Conservation (phyloP, 768 basidiomycete species). For the Sporobolomyces phaffii region DNA sequence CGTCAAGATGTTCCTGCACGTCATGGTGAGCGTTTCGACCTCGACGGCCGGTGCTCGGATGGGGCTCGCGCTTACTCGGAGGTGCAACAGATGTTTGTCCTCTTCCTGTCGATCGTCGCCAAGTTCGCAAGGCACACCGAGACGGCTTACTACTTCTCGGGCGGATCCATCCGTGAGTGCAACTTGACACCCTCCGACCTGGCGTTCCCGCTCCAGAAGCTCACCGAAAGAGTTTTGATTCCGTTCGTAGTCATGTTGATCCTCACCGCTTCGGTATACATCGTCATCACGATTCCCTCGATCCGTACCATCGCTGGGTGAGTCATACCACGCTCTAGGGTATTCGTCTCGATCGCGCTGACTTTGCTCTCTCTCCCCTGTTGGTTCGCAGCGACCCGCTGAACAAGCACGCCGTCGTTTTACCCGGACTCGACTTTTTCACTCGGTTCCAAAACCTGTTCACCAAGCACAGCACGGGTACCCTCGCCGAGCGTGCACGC, state of each 20-base stretch:
- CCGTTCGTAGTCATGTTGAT: conserved; percentile 17
- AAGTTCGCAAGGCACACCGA: conserved; percentile 32
- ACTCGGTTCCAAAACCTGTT: conserved; percentile 22
- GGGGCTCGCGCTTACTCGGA: not conserved
- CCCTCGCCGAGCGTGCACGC: conserved; percentile 26
- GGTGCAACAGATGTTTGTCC: conserved; percentile 12
- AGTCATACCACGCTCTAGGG: not conserved
- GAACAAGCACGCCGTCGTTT: conserved; percentile 7
- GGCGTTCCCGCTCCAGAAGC: not conserved
- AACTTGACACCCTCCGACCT: not conserved
- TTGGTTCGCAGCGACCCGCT: conserved; percentile 20
- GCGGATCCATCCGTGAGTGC: conserved; percentile 26
- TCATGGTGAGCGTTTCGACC: conserved; percentile 17
- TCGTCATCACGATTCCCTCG: conserved; percentile 30
- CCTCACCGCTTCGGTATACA: conserved; percentile 31
- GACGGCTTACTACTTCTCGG: conserved; percentile 34
- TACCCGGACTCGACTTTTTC: conserved; percentile 33
- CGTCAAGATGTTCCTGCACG: conserved; percentile 37
- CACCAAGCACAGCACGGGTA: conserved; percentile 7
- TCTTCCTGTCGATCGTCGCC: conserved; percentile 29
- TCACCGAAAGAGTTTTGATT: too few species aligned
- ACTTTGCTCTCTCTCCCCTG: too few species aligned
- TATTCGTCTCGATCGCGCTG: too few species aligned
- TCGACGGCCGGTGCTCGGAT: too few species aligned
- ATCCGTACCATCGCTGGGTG: conserved; percentile 29